Evolutionary conservation across 2,329 filamentous ascomycete genomes (phyloP), one percentile per base, ranked within the genome.

Genomic region (Waltergamsia citrina): DNA sequence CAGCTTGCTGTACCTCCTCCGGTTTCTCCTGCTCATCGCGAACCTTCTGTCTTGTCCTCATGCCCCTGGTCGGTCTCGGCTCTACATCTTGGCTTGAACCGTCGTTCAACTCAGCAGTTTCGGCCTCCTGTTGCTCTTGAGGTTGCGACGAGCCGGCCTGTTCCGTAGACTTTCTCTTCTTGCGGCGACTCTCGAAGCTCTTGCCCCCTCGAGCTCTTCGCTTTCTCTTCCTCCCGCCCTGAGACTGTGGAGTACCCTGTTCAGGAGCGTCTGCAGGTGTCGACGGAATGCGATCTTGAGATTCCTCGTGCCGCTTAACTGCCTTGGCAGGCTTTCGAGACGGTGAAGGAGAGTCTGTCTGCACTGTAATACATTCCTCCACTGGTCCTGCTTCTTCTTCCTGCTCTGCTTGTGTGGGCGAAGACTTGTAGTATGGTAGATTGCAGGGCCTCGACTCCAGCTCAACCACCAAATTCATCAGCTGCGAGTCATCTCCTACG

Each of bases 381-480:
- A 15, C 29, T 4, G 4, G 19, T 21, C 11, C 8, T 18, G 21
- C 29, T 6, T 12, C 11, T 8, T 15, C 29, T n/a, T 21, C 10
- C 6, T 22, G 19, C 29, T 20, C 21, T 4, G 5, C 18, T n/a
- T 16, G 29, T n/a, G n/a, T n/a, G 6, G 29, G 21, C 7, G 29
- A 19, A 17, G 18, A 17, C 29, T 20, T 30, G 29, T 30, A 8
- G 7, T 19, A 12, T 4, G 29, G 31, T 7, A n/a, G 22, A 24
- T 21, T 22, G 21, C 29, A 14, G 12, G 11, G 19, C 10, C 27
- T n/a, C n/a, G 32, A 57, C 41, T 71, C 69, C 7, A 72, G 48
- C 41, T 71, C 67, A n/a, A 64, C 59, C 4, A 66, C 60, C 6
- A 74, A 53, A 33, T 62, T 57, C 32, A 67, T 50, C 45, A 71